These are phyloP conservation scores for Coemansia sp. DNA, from an alignment of 192 early-diverging fungal genomes.

Conservation along the genomic window DNA sequence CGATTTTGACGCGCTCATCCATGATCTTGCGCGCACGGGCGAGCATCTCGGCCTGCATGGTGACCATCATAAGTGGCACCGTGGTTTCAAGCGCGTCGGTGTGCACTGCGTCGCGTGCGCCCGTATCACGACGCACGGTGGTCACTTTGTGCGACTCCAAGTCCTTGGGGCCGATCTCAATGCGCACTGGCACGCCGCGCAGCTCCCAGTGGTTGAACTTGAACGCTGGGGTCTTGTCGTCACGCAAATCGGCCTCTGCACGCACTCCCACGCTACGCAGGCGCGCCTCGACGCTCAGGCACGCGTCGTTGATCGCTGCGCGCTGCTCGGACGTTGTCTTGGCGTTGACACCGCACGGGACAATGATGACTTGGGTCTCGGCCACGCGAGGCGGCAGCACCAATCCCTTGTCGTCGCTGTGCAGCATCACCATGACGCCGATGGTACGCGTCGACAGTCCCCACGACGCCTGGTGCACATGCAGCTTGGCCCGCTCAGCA, in stretches of 20 bases:
- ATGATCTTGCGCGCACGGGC: constrained; percentile 74
- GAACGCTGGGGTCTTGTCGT: constrained; percentile 88
- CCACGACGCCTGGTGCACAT: constrained; percentile 99
- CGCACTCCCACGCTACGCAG: constrained; percentile 75
- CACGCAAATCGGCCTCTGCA: constrained; percentile 75
- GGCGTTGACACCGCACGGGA: constrained; percentile 90
- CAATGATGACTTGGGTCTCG: constrained; percentile 82
- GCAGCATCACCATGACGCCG: constrained; percentile 99
- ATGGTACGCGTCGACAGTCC: constrained; percentile 96
- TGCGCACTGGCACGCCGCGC: constrained; percentile 91
- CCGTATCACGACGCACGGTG: constrained; percentile 81
- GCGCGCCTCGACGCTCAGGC: constrained; percentile 65
- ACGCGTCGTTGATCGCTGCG: constrained; percentile 62
- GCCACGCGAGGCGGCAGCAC: constrained; percentile 95
- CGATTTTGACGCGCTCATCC: constrained; percentile 69
- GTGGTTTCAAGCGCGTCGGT: constrained; percentile 61
- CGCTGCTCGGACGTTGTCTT: constrained; percentile 82
- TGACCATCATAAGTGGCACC: constrained; percentile 64
- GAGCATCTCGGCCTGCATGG: constrained; percentile 92
- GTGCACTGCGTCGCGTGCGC: constrained; percentile 61
- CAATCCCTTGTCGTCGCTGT: constrained; percentile 98
- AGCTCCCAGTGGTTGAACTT: constrained; percentile 99
- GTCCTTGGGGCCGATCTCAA: constrained; percentile 98
- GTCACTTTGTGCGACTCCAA: constrained; percentile 75
- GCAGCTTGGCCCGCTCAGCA: constrained; percentile 61